Conservation (phyloP, 2,329 filamentous ascomycete genomes). For the Colletotrichum tropicale region DNA sequence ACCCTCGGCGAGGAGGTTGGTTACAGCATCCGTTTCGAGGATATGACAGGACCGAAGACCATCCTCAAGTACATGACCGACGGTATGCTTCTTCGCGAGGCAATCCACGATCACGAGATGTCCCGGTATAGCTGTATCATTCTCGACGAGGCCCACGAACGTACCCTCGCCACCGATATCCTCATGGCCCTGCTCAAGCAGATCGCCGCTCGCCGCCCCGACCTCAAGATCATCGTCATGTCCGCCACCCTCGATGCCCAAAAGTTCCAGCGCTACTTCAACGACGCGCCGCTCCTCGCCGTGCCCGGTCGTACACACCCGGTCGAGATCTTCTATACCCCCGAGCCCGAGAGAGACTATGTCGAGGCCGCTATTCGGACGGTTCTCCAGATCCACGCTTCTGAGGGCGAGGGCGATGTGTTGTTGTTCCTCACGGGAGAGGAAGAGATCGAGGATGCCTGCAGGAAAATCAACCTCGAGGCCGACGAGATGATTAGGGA, state of each 20-base stretch:
- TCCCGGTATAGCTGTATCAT: slow-evolving; percentile 96
- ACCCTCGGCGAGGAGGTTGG: slow-evolving; percentile 92
- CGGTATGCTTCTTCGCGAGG: slow-evolving; percentile 95
- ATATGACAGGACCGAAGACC: slow-evolving; percentile 86
- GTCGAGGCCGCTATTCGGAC: slow-evolving; percentile 94
- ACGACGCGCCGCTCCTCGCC: slow-evolving; percentile 88
- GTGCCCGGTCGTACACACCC: slow-evolving; percentile 95
- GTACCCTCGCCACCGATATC: slow-evolving; percentile 96
- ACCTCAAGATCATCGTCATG: slow-evolving; percentile 99
- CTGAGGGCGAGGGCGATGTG: slow-evolving; percentile 90
- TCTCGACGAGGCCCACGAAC: slow-evolving; percentile 97
- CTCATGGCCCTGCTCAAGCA: slow-evolving; percentile 96
- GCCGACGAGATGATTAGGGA: slow-evolving; percentile 91
- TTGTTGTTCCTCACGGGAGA: slow-evolving; percentile 95
- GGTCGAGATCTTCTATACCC: slow-evolving; percentile 98
- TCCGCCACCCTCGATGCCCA: slow-evolving; percentile 96
- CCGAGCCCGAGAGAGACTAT: slow-evolving; percentile 94
- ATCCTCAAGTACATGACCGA: slow-evolving; percentile 99
- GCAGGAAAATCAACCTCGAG: slow-evolving; percentile 88
- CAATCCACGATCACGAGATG: slow-evolving; percentile 94
- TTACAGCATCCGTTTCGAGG: slow-evolving; percentile 99
- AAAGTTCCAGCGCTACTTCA: slow-evolving; percentile 98
- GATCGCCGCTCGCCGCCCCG: slow-evolving; percentile 78
- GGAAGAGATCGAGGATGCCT: slow-evolving; percentile 97
- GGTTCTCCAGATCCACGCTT: slow-evolving; percentile 94